Evolutionary conservation across 805 yeast genomes (phyloP).

Genomic region (Schwanniomyces sp.): DNA sequence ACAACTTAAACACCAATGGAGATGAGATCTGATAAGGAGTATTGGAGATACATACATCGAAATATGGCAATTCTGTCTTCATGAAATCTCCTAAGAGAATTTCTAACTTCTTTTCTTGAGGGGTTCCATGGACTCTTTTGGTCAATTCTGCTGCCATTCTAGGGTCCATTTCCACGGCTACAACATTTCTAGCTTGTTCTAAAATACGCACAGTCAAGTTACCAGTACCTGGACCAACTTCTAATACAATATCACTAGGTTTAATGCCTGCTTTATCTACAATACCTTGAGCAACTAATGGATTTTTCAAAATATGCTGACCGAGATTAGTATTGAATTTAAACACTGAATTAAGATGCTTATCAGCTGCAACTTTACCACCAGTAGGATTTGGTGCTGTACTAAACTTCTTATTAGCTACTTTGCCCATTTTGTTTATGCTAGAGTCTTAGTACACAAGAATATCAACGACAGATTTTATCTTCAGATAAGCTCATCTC

Average conservation of each 20-base stretch:
- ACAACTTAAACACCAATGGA: slow-evolving; percentile 88
- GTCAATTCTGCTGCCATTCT: slow-evolving; percentile 99
- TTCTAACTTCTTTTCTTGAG: slow-evolving; percentile 86
- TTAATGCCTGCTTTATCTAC: slow-evolving; percentile 93
- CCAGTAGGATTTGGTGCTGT: slow-evolving; percentile 46
- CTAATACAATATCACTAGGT: slow-evolving; percentile 90
- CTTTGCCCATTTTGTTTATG: slow-evolving; percentile 54
- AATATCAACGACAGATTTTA: neutral
- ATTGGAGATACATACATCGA: slow-evolving; percentile 93
- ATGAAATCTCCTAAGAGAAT: slow-evolving; percentile 93
- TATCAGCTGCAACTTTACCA: slow-evolving; percentile 65
- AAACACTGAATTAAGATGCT: slow-evolving; percentile 79
- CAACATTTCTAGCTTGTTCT: slow-evolving; percentile 90
- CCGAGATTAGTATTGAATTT: slow-evolving; percentile 96
- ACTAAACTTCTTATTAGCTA: slow-evolving; percentile 61
- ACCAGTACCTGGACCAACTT: slow-evolving; percentile 99
- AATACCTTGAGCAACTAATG: slow-evolving; percentile 95
- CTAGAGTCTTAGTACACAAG: neutral
- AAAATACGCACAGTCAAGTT: slow-evolving; percentile 89
- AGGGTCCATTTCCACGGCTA: slow-evolving; percentile 99
- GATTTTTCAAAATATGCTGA: slow-evolving; percentile 95
- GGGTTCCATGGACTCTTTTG: slow-evolving; percentile 97
- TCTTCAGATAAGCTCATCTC: neutral
- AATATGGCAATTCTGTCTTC: slow-evolving; percentile 92
- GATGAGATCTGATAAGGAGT: slow-evolving; percentile 98